Evolutionary conservation across 768 basidiomycete species (phyloP), one percentile per base, ranked within the genome.

Genomic region (Suillus decipiens): DNA sequence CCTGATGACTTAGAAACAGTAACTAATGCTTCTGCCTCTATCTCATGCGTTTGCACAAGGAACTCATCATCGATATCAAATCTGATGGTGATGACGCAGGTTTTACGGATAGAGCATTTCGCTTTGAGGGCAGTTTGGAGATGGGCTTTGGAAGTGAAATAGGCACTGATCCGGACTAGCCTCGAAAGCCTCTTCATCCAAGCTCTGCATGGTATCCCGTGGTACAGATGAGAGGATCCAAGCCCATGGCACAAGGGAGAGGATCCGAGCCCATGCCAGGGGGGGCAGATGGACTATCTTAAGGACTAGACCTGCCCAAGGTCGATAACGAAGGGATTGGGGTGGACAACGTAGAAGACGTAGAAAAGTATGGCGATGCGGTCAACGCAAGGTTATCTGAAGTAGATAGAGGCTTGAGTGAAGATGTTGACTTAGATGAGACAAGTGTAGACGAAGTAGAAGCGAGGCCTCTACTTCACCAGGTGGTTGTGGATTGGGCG

Each of bases 11-110:
- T 65, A 48, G 64, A 31, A 11, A 47, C 55, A 4, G 62, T 61
- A 24, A 54, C 56, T 17, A 71, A 62, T 22, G 65, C 69, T 28
- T 67, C 65, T 51, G 65, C 64, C 65, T 74, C 71, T 39, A 71
- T 69, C 67, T 65, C 66, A 39, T 72, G 73, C 61, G 72, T 67
- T 63, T 79, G 78, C 65, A 76, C 78, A 24, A 82, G 70, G 63
- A 84, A 76, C 14, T 68, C 74, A 5, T 77, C 80, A 55, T 79
- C 75, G 50, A 81, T 67, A 76, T 70, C 36, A 74, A 69, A 39
- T 79, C 76, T 62, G 76, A 75, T 63, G 72, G 19, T 14, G 43
- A 54, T 36, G 45, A 63, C 50, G 43, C n/a, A 12, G 41, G 59
- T 54, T 59, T 64, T 24, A 57, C 31, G 36, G 63, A 37, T 33